Base-by-base conservation (phyloP, 768 basidiomycete genomes). In the Terana coerulea region DNA sequence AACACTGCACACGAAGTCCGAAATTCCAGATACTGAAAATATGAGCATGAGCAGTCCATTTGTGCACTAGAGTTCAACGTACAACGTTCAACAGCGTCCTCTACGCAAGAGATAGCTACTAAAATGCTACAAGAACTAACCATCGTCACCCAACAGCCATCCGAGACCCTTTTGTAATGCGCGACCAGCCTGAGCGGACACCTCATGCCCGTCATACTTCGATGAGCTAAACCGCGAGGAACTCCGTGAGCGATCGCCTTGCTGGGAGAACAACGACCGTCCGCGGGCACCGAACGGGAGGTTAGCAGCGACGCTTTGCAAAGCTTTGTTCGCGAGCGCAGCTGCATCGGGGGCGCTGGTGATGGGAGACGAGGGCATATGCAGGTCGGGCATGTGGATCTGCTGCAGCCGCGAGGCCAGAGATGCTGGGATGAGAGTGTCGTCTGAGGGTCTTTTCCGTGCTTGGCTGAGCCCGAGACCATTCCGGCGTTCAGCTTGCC, bases 101-200 rank as follows among this genome's bases (percentile, higher is more conserved):
- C n/a, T n/a, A n/a, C n/a, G n/a, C n/a, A n/a, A n/a, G n/a, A n/a
- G n/a, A n/a, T n/a, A n/a, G n/a, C 15, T 34, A 50, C 21, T n/a
- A 5, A 7, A 12, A 17, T 45, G 21, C 22, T 37, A 26, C 33
- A 4, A 24, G 40, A 26, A 36, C 17, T 44, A 54, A 47, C 64
- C 64, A 19, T 83, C 86, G 54, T 94, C 93, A 35, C 95, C 95
- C 51, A 98, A 84, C 25, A 98, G 74, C 95, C 95, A 98, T 25
- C 95, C 95, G 47, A 98, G 91, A 7, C 95, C 95, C 61, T 87
- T 86, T 31, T 91, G 88, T 35, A 98, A 67, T 3, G 83, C 91
- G 28, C 85, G 77, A 43, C 83, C 81, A 2, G 91, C 91, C 59
- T 86, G 84, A n/a, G 78, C 66, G 17, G 84, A 81, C 35, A 88